Evolutionary conservation across 164 flowering plant species (phyloP), one percentile per base, ranked within the genome.

Genomic region (Aristolochia fimbriata): DNA sequence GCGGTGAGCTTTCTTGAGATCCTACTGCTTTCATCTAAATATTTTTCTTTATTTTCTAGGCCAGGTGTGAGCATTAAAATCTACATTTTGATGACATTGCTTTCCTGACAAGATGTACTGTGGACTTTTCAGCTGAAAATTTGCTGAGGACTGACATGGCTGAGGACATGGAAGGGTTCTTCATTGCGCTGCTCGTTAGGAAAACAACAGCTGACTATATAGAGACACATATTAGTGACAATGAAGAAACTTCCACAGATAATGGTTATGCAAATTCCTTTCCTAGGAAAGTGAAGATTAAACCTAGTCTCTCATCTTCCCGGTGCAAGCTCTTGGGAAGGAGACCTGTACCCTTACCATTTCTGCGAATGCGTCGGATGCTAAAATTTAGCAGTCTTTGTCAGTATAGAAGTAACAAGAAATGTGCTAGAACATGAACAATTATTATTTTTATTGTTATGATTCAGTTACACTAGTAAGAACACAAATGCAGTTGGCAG

Each of bases 91-190:
- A 20, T 20, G 6, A 49, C 7, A 49, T 24, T 55, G 43, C 19
- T 15, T 37, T 17, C 1, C 17, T 52, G 17, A 21, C 43, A 21
- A 24, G 15, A 17, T 19, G 4, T 24, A 48, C 24, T 20, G 23
- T 23, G 10, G 24, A 6, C 15, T 37, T 52, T 37, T 15, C 81
- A 93, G 97, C 85, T 43, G 78, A 84, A 61, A 71, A 76, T 62
- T 59, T 93, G 71, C 78, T 90, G 21, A 77, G 96, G 15, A 81
- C 79, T 1, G 86, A 88, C 67, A 80, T 83, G 3, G 69, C 56
- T 2, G 74, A 79, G 59, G 96, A 90, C 74, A 80, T 77, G 70
- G 99, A 93, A 70, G 96, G 97, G 23, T 93, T 93, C 64, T 93
- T 93, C 71, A 90, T 90, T 52, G 90, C 97, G 21, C 62, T 93